phyloP scores from a whole-genome alignment of 257 asterid genomes.

The Capsicum pubescens region DNA sequence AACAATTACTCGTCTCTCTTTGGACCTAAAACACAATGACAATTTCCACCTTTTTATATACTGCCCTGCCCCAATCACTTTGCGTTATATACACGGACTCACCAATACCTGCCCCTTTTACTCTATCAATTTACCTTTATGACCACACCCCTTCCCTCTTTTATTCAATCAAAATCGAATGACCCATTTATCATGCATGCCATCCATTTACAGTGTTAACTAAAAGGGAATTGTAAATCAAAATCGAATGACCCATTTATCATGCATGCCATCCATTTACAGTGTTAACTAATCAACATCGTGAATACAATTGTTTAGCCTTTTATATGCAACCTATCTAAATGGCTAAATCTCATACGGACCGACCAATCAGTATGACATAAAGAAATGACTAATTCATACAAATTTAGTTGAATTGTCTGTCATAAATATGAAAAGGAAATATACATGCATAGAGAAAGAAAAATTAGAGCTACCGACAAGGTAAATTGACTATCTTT shows the following conservation, averaged over 20 bases:
- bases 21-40: neutral
- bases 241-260: too few species aligned
- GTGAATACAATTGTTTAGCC: neutral
- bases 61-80: neutral
- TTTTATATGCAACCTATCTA: neutral
- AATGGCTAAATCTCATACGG: neutral
- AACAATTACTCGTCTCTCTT: neutral
- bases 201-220: too few species aligned
- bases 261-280: too few species aligned
- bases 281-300: too few species aligned
- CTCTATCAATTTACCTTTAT: neutral
- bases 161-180: too few species aligned
- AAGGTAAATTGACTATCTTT: neutral
- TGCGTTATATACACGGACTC: conserved; percentile 6
- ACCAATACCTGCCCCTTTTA: neutral
- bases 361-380: neutral
- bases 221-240: too few species aligned
- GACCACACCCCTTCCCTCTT: neutral
- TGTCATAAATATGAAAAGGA: neutral
- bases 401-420: neutral
- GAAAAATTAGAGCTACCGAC: neutral
- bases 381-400: neutral
- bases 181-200: too few species aligned
- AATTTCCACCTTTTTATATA: neutral
- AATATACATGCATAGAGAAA: too few species aligned